phyloP scores from a whole-genome alignment of 768 basidiomycete species.

The Podaxis sp. region DNA sequence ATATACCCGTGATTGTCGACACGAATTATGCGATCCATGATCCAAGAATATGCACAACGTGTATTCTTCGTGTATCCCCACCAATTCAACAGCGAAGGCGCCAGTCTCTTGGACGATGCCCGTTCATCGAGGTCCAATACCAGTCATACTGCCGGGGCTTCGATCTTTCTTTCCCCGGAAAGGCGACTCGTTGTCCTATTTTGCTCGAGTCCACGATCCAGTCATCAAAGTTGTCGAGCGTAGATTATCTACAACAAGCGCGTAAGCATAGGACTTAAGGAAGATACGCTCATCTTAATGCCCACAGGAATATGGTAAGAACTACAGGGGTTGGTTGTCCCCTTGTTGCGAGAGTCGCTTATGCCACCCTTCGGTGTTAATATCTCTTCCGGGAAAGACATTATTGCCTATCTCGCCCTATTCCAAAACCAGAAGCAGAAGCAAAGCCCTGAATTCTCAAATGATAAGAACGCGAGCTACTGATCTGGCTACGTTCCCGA shows the following conservation, averaged over 20 bases:
- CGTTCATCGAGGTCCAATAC: constrained; percentile 64
- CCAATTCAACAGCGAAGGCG: constrained; percentile 73
- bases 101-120: constrained; percentile 80
- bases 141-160: not conserved
- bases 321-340: not conserved
- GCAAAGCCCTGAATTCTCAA: not conserved
- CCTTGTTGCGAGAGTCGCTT: constrained; percentile 2
- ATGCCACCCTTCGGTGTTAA: not conserved
- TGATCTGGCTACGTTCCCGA: not conserved
- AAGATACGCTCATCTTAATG: too few relatives aligned
- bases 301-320: too few relatives aligned
- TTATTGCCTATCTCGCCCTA: not conserved
- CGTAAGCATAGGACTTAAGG: too few relatives aligned
- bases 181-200: not conserved
- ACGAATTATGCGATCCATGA: constrained; percentile 79
- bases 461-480: not conserved
- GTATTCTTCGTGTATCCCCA: too few relatives aligned
- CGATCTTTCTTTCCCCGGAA: not conserved
- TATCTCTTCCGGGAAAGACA: not conserved
- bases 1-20: constrained; percentile 89
- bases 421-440: not conserved
- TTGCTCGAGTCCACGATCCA: not conserved
- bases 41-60: constrained; percentile 77
- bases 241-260: too few relatives aligned
- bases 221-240: not conserved